Conservation (phyloP, 257 asterid species). For the Capsicum chinense region DNA sequence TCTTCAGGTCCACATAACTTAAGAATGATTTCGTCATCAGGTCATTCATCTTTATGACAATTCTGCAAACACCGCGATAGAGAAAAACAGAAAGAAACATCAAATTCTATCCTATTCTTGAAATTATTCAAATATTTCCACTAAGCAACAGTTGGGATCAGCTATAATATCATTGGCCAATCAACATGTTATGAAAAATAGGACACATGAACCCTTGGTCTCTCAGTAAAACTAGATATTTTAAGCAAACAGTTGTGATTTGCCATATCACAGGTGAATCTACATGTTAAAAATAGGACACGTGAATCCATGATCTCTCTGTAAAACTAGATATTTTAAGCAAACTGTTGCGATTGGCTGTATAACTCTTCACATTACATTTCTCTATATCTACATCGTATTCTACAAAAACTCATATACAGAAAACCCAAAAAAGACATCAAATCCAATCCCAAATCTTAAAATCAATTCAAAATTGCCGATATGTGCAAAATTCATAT, state of each 20-base stretch:
- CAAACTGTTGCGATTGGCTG: not conserved
- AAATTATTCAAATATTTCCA: not conserved
- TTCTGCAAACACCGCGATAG: conserved; percentile 37
- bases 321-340: too few species aligned
- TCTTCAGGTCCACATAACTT: conserved; percentile 80
- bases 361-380: not conserved
- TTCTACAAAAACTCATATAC: not conserved
- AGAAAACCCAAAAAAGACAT: not conserved
- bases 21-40: conserved; percentile 76
- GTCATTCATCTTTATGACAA: conserved; percentile 69
- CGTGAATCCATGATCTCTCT: too few species aligned
- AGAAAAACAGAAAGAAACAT: not conserved
- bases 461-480: not conserved
- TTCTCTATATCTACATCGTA: not conserved
- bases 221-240: too few species aligned
- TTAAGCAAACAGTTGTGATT: too few species aligned
- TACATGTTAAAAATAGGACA: too few species aligned
- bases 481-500: not conserved
- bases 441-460: not conserved
- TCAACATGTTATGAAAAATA: too few species aligned
- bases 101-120: not conserved
- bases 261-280: too few species aligned
- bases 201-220: too few species aligned
- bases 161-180: too few species aligned
- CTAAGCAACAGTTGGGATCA: not conserved